A percentile compares a stretch with the other conserved stretches of the same genome.
These are phyloP conservation scores for Bipolaris sorokiniana DNA, from an alignment of 2,329 filamentous ascomycete species.

Conservation along the genomic window DNA sequence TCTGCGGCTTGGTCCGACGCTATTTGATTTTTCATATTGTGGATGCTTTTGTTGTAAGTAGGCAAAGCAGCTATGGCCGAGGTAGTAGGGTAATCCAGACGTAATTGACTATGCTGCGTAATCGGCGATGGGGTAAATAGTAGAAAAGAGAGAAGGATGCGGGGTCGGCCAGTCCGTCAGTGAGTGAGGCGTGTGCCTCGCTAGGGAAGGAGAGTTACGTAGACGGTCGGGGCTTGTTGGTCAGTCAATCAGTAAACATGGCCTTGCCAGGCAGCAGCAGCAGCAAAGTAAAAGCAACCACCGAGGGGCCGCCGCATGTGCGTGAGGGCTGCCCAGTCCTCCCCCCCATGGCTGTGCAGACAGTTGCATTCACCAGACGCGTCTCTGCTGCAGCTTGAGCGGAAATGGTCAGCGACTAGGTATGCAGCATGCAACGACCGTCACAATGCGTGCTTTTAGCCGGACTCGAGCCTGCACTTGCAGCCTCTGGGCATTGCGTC, in stretches of 20 bases:
- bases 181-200: not conserved
- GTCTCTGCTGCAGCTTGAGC: slow-evolving; percentile 24
- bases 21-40: slow-evolving; percentile 31
- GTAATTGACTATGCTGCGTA: slow-evolving; percentile 6
- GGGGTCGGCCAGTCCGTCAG: slow-evolving; percentile 9
- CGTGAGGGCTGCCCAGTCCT: slow-evolving; percentile 11
- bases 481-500: slow-evolving; percentile 4
- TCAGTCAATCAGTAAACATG: not conserved
- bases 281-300: slow-evolving; percentile 2
- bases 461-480: slow-evolving; percentile 15
- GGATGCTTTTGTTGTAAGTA: not conserved
- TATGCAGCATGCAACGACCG: slow-evolving; percentile 28
- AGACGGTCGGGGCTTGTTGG: not conserved
- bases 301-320: not conserved
- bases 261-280: slow-evolving; percentile 13
- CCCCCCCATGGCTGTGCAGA: slow-evolving; percentile 22
- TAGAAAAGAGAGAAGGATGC: slow-evolving; percentile 3
- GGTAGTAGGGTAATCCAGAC: not conserved
- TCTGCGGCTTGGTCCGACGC: slow-evolving; percentile 15
- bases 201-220: not conserved
- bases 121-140: slow-evolving; percentile 3
- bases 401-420: slow-evolving; percentile 30
- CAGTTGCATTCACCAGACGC: slow-evolving; percentile 19
- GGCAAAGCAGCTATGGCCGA: too few species aligned
- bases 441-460: slow-evolving; percentile 33